Base-by-base conservation (phyloP, 2,329 filamentous ascomycete species). In the Ascochyta koolunga region DNA sequence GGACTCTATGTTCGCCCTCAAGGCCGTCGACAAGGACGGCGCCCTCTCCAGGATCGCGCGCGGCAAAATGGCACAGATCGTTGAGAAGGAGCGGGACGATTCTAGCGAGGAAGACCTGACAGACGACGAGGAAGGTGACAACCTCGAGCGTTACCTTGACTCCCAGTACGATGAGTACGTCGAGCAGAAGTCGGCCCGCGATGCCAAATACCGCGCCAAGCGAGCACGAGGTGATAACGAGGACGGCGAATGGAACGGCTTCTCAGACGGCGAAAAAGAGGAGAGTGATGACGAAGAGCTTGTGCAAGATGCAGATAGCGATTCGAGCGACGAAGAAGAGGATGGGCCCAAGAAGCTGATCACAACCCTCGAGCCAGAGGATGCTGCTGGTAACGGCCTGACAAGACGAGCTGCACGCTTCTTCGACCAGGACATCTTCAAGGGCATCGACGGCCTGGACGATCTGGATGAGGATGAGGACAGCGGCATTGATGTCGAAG, bases 381-480 rank as follows among this genome's bases (percentile, higher is more conserved):
- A 76, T 4, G 77, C 78, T 32, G 79, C 81, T 11, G 74, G 77
- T 7, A 79, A 79, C 24, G 87, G 84, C 10, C 80, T 98, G n/a
- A 96, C 92, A 2, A 93, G 88, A 73, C 86, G 91, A 59, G 95
- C 95, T 8, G 85, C 88, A 9, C 84, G 89, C 56, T 99, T 99
- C 78, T 99, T 99, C 74, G 89, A 90, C 65, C 93, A 97, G 71
- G 93, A 97, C 62, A 89, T 99, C 35, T 99, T 99, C 80, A 87
- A 93, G 63, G 90, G 87, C 33, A 86, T 98, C 48, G 85, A 86
- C 19, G 89, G 85, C 0, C 74, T 89, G 18, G 78, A 88, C 2
- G 86, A 86, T 16, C 80, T 84, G 22, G 79, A 83, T 6, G 77
- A 77, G 19, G 68, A 70, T 16, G 68, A 72, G 11, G 79, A 73